Evolutionary conservation across 2,329 filamentous ascomycete genomes (phyloP).

Genomic region (Monilinia laxa): DNA sequence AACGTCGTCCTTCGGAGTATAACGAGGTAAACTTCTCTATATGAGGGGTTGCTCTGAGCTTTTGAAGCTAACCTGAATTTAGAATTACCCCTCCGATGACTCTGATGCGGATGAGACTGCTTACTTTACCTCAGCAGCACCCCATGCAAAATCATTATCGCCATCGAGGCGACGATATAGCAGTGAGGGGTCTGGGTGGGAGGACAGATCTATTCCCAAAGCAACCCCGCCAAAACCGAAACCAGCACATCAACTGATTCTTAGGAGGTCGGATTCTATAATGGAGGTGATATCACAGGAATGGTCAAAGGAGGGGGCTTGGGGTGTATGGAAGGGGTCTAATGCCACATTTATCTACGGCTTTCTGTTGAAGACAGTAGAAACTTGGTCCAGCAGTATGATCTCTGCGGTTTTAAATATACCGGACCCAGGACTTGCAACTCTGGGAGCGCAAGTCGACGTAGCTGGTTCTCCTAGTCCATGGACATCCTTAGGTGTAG

Average conservation of each 20-base stretch:
- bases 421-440: constrained; percentile 72
- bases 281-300: constrained; percentile 83
- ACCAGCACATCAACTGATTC: constrained; percentile 60
- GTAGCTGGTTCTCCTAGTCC: constrained; percentile 82
- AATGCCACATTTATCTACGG: constrained; percentile 93
- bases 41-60: constrained; percentile 1
- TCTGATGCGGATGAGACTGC: constrained; percentile 75
- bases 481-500: constrained; percentile 74
- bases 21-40: constrained; percentile 32
- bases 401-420: constrained; percentile 89
- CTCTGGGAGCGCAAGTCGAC: constrained; percentile 45
- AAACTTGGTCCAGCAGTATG: constrained; percentile 88
- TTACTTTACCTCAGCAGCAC: constrained; percentile 72
- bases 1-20: constrained; percentile 25
- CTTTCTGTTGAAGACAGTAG: constrained; percentile 79
- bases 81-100: constrained; percentile 57
- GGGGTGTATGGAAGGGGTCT: constrained; percentile 92
- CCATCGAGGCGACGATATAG: constrained; percentile 35
- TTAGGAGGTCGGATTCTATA: constrained; percentile 76
- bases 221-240: constrained; percentile 40
- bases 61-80: constrained; percentile 25
- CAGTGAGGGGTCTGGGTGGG: constrained; percentile 30
- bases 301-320: constrained; percentile 84
- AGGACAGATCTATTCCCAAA: constrained; percentile 32
- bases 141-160: constrained; percentile 44